These are phyloP conservation scores for Fusarium duplospermum DNA, from an alignment of 2,329 filamentous ascomycete genomes.

Conservation along the genomic window DNA sequence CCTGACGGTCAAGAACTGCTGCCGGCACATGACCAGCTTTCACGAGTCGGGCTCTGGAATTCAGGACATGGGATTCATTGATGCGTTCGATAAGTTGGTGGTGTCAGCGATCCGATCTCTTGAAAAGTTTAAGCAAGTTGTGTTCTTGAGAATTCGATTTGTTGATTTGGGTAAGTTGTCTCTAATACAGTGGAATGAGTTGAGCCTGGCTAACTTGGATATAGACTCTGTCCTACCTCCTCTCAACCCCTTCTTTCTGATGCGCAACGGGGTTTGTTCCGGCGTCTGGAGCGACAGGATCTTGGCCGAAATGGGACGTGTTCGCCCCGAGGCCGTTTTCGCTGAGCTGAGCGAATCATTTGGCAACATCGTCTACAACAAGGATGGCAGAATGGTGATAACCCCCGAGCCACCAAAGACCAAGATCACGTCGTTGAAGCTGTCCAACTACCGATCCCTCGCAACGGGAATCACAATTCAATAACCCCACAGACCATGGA, in stretches of 20 bases:
- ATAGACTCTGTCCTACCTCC: constrained; percentile 76
- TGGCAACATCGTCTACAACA: constrained; percentile 68
- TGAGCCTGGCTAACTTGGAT: constrained; percentile 29
- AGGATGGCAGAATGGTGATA: constrained; percentile 69
- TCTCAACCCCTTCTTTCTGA: constrained; percentile 78
- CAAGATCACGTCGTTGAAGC: constrained; percentile 66
- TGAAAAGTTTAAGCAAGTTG: constrained; percentile 67
- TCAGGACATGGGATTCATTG: constrained; percentile 78
- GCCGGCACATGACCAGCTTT: constrained; percentile 65
- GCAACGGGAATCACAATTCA: constrained; percentile 53
- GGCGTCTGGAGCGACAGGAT: constrained; percentile 80
- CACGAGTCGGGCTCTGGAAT: constrained; percentile 76
- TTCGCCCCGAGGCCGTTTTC: constrained; percentile 69
- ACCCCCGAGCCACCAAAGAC: constrained; percentile 66
- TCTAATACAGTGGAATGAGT: not conserved
- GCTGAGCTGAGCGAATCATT: constrained; percentile 73
- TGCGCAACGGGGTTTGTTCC: constrained; percentile 69
- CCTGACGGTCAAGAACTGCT: constrained; percentile 80
- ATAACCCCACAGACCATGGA: constrained; percentile 26
- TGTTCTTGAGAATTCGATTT: constrained; percentile 77
- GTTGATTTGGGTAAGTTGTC: constrained; percentile 72
- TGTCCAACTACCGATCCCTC: constrained; percentile 68
- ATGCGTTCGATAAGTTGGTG: constrained; percentile 76
- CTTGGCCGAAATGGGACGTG: constrained; percentile 67
- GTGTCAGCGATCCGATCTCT: constrained; percentile 71